phyloP scores from a whole-genome alignment of 495 filamentous ascomycete species.

The Penicillium subrubescens region DNA sequence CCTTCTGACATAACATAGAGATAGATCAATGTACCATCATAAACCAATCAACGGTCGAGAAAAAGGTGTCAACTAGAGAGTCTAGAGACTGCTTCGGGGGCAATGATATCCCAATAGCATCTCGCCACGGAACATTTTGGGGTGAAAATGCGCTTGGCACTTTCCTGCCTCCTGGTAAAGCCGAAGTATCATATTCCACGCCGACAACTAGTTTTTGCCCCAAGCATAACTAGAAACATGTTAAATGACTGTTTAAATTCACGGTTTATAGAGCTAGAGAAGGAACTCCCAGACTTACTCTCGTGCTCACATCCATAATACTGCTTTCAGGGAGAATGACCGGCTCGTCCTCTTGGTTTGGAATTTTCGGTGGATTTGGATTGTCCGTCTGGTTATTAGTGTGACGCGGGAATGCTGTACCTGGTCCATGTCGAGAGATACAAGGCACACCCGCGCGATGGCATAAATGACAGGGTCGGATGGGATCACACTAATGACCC shows the following conservation, averaged over 20 bases:
- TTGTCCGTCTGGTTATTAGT: not conserved
- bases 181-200: not conserved
- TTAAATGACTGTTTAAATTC: not conserved
- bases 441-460: not conserved
- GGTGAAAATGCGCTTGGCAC: not conserved
- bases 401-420: not conserved
- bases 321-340: not conserved
- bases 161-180: not conserved
- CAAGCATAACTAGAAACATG: not conserved
- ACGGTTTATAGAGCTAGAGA: not conserved
- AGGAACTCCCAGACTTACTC: not conserved
- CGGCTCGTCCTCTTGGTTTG: not conserved
- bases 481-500: not conserved
- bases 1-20: not conserved
- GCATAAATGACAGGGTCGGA: not conserved
- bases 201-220: not conserved
- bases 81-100: not conserved
- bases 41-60: not conserved
- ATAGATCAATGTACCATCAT: not conserved
- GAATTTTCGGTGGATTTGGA: not conserved
- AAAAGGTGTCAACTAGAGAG: not conserved
- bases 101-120: not conserved
- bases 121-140: not conserved
- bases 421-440: not conserved
- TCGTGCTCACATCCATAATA: not conserved